Base-by-base conservation (phyloP, 108 stramenopile species). In the Nitzschia palea region DNA sequence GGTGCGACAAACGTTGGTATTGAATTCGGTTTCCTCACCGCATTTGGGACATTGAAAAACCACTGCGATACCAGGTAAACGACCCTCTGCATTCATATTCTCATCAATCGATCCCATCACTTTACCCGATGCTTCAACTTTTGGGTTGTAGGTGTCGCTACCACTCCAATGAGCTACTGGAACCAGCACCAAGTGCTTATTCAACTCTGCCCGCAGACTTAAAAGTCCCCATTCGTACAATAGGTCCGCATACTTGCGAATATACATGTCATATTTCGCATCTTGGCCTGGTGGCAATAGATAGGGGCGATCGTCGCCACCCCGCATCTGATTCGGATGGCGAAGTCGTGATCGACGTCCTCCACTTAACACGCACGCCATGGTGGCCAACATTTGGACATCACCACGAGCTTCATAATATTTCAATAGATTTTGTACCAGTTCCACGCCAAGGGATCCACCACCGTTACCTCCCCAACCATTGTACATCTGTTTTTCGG, bases 351-450 rank as follows among this genome's bases (percentile, higher is more conserved):
- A 40, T 25, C 77, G 55, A 42, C 50, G 31, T 27, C 65, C 60
- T 6, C 63, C 73, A 68, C 67, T 84, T 74, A 93, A 67, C 4
- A 90, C 91, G 62, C 87, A 88, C 30, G 86, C 67, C 48, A 93
- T 86, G 14, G 88, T 81, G 4, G 88, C 78, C 25, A 93, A 57
- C 88, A 93, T 93, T 59, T 93, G 91, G 22, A 76, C 76, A 51
- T 93, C 91, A 12, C 86, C 84, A 37, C 81, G 56, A 29, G 62
- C 34, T 62, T 93, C 91, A 53, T 88, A 93, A 50, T 85, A 88
- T n/a, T 36, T 54, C 15, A 93, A 56, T 35, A 93, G 55, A 51
- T 77, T 70, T 4, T 57, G 62, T 25, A 93, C 72, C 34, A 90
- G 32, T 9, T 86, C 83, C 14, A 79, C 76, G 20, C 88, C 84